Evolutionary conservation across 1,284 basidiomycete species (phyloP).

Genomic region (Boletus semigastroideus): DNA sequence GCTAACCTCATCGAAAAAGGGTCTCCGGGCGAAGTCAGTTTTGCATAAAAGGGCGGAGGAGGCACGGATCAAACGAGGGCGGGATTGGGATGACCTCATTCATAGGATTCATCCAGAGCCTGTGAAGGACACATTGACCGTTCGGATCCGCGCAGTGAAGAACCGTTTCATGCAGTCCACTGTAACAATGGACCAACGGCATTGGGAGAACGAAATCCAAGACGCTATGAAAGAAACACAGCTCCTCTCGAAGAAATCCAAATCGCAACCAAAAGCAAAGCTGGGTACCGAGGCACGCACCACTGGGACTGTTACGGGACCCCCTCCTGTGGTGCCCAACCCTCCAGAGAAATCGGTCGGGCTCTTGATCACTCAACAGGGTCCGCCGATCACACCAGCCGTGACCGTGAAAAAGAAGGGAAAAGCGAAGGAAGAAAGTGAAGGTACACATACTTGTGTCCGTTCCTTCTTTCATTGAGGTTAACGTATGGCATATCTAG

Average conservation of each 20-base stretch:
- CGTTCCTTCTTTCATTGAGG: not conserved
- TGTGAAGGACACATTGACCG: conserved; percentile 45
- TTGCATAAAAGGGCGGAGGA: conserved; percentile 59
- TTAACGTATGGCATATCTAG: conserved; percentile 20
- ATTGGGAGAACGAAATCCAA: conserved; percentile 63
- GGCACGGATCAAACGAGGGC: conserved; percentile 53
- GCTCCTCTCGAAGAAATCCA: conserved; percentile 44
- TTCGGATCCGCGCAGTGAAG: conserved; percentile 54
- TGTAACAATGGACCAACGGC: conserved; percentile 45
- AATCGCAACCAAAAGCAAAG: conserved; percentile 30
- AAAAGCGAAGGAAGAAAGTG: conserved; percentile 39
- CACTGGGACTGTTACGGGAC: conserved; percentile 27
- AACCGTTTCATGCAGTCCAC: conserved; percentile 56
- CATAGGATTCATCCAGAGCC: conserved; percentile 51
- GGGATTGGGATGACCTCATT: conserved; percentile 63
- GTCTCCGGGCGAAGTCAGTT: conserved; percentile 46
- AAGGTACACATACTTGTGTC: conserved; percentile 21
- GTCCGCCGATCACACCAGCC: conserved; percentile 37
- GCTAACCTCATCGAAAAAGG: conserved; percentile 34
- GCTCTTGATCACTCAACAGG: conserved; percentile 56
- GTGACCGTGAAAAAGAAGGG: conserved; percentile 35
- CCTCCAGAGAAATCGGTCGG: conserved; percentile 54
- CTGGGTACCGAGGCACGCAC: conserved; percentile 6
- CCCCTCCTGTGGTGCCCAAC: conserved; percentile 40
- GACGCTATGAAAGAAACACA: conserved; percentile 56